Evolutionary conservation across 768 basidiomycete genomes (phyloP), one percentile per base, ranked within the genome.

Genomic region (Podaxis sp.): DNA sequence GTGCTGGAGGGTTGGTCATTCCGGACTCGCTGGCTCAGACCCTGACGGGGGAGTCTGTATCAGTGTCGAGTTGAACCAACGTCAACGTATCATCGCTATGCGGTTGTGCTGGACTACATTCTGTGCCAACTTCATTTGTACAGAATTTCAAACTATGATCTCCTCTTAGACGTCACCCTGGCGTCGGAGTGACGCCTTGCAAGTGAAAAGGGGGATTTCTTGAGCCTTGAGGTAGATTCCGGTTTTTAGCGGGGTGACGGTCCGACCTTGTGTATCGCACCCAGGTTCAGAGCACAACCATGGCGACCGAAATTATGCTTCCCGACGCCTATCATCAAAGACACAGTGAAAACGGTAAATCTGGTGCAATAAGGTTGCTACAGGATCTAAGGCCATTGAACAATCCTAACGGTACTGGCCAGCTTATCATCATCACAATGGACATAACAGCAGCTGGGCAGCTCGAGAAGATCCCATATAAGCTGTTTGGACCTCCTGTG

Each of bases 371-470:
- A 44, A 44, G 16, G 4, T 7, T 16, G 16, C 42, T 44, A 44
- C 6, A 7, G 42, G 16, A 44, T 18, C 7, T 9, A 9, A 18
- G 42, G 55, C 55, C 55, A 57, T 35, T 11, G 25, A 35, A 47
- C 44, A 35, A 57, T 57, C 9, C 27, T 13, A 2, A 46, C 23
- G 11, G 32, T 18, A 5, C 11, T 37, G 10, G 14, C 11, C 13
- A 2, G 14, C 5, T 25, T 23, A 21, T 36, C 36, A n/a, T 50
- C n/a, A 27, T 61, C 44, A 40, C 53, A 37, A 28, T 35, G 32
- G 9, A 61, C 44, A 16, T 61, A 55, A 16, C 53, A 61, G 16
- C 21, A 54, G 25, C 53, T 61, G 6, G 52, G 52, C 23, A 61
- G 18, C 27, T 11, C 52, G 21, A 61, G 44, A 25, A 47, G 9